Percentiles rank a stretch among this genome's conserved stretches.
phyloP scores from a whole-genome alignment of 768 basidiomycete genomes.

The Suillus tomentosus region DNA sequence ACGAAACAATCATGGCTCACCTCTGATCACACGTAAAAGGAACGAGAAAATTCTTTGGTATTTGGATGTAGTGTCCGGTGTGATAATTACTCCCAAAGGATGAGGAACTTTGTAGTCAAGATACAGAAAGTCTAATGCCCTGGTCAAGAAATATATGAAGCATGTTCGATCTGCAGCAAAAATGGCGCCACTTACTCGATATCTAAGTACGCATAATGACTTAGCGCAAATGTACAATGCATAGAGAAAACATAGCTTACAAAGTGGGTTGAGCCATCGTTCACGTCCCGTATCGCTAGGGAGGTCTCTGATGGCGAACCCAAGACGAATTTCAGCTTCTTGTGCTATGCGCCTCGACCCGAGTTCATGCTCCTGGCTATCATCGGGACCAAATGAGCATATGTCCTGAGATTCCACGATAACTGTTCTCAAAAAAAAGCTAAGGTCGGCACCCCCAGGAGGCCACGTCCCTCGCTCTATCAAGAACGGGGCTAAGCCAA shows the following conservation, averaged over 20 bases:
- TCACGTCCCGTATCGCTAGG: constrained; percentile 63
- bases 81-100: constrained; percentile 74
- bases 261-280: constrained; percentile 80
- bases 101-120: constrained; percentile 88
- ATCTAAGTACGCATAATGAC: constrained; percentile 27
- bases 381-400: constrained; percentile 19
- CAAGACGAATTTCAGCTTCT: constrained; percentile 77
- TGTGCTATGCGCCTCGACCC: constrained; percentile 40
- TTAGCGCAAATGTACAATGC: background rate
- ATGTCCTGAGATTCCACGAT: constrained; percentile 76
- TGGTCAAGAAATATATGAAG: constrained; percentile 30
- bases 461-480: constrained; percentile 82
- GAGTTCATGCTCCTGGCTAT: constrained; percentile 31
- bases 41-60: constrained; percentile 85
- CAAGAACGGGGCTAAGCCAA: constrained; percentile 76
- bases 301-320: constrained; percentile 82
- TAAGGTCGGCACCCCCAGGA: constrained; percentile 81
- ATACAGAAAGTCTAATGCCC: constrained; percentile 87
- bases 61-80: constrained; percentile 72
- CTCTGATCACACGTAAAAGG: constrained; percentile 76
- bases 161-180: constrained; percentile 2
- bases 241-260: constrained; percentile 47
- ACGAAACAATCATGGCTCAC: constrained; percentile 38
- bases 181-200: constrained; percentile 46
- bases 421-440: constrained; percentile 80